Conservation (phyloP, 176 grass and related monocot genomes). For the Avena sativa region DNA sequence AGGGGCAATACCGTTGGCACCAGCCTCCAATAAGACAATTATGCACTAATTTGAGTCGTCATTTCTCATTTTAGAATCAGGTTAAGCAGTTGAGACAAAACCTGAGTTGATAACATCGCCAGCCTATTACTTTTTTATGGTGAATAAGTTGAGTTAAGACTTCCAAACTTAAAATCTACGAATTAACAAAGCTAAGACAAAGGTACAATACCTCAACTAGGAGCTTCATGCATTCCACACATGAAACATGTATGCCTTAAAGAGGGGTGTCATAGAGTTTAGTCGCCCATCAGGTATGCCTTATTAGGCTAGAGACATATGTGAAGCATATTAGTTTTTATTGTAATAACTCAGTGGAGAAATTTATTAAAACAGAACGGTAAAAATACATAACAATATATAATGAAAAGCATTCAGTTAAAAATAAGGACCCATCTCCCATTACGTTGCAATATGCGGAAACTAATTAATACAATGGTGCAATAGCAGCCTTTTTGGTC, state of each 20-base stretch:
- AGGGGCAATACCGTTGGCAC: neutral
- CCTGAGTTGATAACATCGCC: conserved; percentile 38
- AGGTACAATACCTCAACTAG: conserved; percentile 37
- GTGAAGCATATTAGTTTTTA: conserved; percentile 23
- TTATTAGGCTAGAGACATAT: conserved; percentile 34
- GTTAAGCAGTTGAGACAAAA: conserved; percentile 1
- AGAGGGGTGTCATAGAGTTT: conserved; percentile 29
- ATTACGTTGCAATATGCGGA: neutral
- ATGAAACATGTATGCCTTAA: conserved; percentile 40
- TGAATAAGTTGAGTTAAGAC: neutral
- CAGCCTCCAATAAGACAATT: conserved; percentile 24
- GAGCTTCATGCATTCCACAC: conserved; percentile 40
- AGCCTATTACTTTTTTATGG: conserved; percentile 27
- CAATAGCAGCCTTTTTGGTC: neutral
- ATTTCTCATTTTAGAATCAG: conserved; percentile 11
- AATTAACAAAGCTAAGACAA: conserved; percentile 14
- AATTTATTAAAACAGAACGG: conserved; percentile 16
- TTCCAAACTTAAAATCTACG: neutral
- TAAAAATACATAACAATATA: conserved; percentile 4
- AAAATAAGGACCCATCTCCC: neutral
- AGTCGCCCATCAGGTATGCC: neutral
- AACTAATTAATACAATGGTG: neutral
- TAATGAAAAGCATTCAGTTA: neutral
- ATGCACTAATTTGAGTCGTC: conserved; percentile 24
- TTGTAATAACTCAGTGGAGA: neutral